These are phyloP conservation scores for Peniophora sp. DNA, from an alignment of 1,284 basidiomycete genomes.

Conservation along the genomic window DNA sequence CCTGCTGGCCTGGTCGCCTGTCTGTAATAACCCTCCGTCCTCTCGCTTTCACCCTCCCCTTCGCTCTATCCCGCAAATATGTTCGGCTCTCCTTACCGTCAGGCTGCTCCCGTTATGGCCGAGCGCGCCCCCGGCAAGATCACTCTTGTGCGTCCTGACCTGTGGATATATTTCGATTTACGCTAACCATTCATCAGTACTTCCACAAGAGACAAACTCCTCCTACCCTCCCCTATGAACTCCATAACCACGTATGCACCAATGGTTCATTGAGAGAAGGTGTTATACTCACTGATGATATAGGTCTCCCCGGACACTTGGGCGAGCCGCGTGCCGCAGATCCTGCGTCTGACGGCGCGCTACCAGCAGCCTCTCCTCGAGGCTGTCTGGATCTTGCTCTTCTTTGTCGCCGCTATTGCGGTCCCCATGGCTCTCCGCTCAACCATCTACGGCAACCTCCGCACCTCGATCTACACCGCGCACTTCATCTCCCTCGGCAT, in stretches of 20 bases:
- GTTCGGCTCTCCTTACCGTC: background rate
- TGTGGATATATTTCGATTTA: background rate
- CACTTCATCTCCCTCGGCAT: slow-evolving; percentile 29
- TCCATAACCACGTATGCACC: slow-evolving; percentile 21
- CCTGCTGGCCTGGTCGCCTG: too few relatives aligned
- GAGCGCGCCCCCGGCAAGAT: background rate
- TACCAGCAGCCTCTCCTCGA: slow-evolving; percentile 42
- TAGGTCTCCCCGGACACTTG: slow-evolving; percentile 40
- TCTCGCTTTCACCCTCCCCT: background rate
- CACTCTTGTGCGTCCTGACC: slow-evolving; percentile 1
- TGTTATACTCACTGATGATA: too few relatives aligned
- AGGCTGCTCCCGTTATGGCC: background rate
- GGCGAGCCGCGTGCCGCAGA: slow-evolving; percentile 31
- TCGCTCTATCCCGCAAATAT: background rate
- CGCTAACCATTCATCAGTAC: slow-evolving; percentile 10
- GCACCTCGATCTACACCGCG: slow-evolving; percentile 24
- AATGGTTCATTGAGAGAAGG: background rate
- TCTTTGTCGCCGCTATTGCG: slow-evolving; percentile 20
- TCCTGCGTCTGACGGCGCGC: slow-evolving; percentile 29
- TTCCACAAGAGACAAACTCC: slow-evolving; percentile 15
- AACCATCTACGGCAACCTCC: background rate
- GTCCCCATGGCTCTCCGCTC: background rate
- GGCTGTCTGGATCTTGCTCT: slow-evolving; percentile 30
- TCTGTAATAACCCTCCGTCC: background rate
- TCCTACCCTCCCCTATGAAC: slow-evolving; percentile 19